phyloP scores from a whole-genome alignment of 176 grass and related monocot species.

The Melocanna baccifera region DNA sequence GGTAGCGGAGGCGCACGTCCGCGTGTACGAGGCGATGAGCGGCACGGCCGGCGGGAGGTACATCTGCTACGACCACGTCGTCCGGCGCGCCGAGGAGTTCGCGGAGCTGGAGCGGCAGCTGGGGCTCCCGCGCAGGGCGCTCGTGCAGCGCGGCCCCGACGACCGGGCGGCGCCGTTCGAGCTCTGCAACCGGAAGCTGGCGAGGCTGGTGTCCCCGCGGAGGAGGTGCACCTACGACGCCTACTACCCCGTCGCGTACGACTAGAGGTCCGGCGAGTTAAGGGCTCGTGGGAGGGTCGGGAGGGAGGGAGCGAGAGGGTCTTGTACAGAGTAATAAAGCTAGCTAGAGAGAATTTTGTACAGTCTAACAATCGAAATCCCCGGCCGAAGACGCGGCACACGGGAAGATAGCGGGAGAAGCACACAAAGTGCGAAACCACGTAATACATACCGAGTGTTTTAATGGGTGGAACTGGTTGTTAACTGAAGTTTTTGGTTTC shows the following conservation, averaged over 20 bases:
- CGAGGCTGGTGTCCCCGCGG: slow-evolving; percentile 53
- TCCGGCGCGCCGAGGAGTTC: slow-evolving; percentile 67
- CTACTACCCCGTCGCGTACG: slow-evolving; percentile 35
- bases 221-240: slow-evolving; percentile 79
- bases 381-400: neutral
- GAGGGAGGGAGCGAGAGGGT: neutral
- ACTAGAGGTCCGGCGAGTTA: neutral
- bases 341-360: neutral
- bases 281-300: too few relatives aligned
- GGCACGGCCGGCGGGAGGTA: slow-evolving; percentile 78
- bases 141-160: neutral
- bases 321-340: slow-evolving; percentile 33
- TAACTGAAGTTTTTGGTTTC: too few relatives aligned
- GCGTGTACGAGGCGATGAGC: slow-evolving; percentile 79
- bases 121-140: slow-evolving; percentile 40
- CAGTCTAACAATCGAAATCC: neutral
- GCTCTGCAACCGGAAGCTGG: slow-evolving; percentile 84
- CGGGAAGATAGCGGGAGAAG: neutral
- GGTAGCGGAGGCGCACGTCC: slow-evolving; percentile 82
- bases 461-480: too few relatives aligned
- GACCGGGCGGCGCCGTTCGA: slow-evolving; percentile 41
- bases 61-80: slow-evolving; percentile 82
- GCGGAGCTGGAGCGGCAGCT: slow-evolving; percentile 75
- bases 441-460: too few relatives aligned
- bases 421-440: neutral